Base-by-base conservation (phyloP, 805 yeast genomes). In the Grigorovia jiainica region DNA sequence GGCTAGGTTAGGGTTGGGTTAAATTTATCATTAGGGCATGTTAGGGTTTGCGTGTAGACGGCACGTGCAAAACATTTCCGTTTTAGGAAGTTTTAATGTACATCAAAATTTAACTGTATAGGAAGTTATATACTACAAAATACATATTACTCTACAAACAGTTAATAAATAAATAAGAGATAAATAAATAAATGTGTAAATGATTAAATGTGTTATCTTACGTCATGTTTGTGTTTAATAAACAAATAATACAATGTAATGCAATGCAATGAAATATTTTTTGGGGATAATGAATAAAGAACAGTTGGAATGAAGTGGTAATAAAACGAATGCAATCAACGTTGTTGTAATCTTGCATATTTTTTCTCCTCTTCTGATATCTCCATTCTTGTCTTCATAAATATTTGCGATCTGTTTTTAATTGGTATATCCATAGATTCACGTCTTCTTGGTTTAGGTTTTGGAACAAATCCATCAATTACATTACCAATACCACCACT, bases 351-450 rank as follows among this genome's bases (percentile, higher is more conserved):
- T 17, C 34, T 33, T n/a, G 32, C 44, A 7, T 50, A 42, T 25
- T 47, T 48, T 27, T 27, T 27, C 39, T 58, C 63, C 42, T 59
- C 64, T 36, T 55, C 59, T 15, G 58, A 54, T 11, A 60, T 49
- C 36, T 60, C 63, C 57, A 58, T 54, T 35, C 65, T 48, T 10
- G 65, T 58, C 46, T 60, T 60, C 19, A 60, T 39, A 32, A 49
- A 51, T 3, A 48, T 46, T 27, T 44, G 51, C 23, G 51, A 52
- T 31, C 50, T 49, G 24, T 51, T 58, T 45, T 55, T 57, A 15
- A 53, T 49, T 11, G 64, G 65, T 13, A 60, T 60, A 42, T 59
- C 63, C 53, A 60, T 60, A 3, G 63, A 58, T 35, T 48, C 53
- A 8, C 63, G 44, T 40, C 63, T 39, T 5, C 31, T 10, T 27